phyloP scores from a whole-genome alignment of 352 stramenopile species.

The Phytophthora sp. region DNA sequence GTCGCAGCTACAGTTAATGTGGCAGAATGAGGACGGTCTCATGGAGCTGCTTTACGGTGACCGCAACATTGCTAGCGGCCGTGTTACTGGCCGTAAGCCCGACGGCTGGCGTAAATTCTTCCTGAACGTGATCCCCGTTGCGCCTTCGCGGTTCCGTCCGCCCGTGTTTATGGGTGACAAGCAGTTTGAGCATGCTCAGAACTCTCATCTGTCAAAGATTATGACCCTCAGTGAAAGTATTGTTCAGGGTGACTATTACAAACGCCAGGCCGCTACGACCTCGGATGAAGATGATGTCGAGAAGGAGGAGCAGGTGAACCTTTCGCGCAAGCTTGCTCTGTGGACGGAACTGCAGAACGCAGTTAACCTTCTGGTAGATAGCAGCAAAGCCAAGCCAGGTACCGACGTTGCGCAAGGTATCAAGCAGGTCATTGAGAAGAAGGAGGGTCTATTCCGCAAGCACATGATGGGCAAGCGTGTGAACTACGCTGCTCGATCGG shows the following conservation, averaged over 20 bases:
- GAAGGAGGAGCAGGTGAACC: conserved; percentile 70
- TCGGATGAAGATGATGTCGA: conserved; percentile 66
- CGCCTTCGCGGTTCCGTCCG: conserved; percentile 98
- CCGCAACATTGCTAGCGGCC: conserved; percentile 70
- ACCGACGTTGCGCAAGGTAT: conserved; percentile 90
- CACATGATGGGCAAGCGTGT: conserved; percentile 99
- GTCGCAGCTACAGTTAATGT: conserved; percentile 95
- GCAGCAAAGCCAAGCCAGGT: conserved; percentile 71
- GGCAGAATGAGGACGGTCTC: conserved; percentile 91
- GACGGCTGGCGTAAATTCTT: conserved; percentile 96
- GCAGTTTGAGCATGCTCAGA: conserved; percentile 98
- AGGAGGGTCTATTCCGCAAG: conserved; percentile 99
- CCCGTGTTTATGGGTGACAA: conserved; percentile 96
- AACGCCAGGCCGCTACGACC: conserved; percentile 48
- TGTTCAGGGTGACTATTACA: conserved; percentile 76
- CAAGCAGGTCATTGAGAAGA: conserved; percentile 99
- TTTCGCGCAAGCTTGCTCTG: conserved; percentile 91
- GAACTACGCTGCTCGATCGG: conserved; percentile 98
- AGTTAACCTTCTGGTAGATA: conserved; percentile 87
- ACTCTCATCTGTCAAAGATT: conserved; percentile 95
- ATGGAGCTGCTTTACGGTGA: conserved; percentile 95
- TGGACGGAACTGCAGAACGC: conserved; percentile 98
- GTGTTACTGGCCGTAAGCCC: conserved; percentile 49
- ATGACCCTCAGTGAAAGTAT: conserved; percentile 92
- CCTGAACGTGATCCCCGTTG: conserved; percentile 95